A percentile compares a stretch with the other conserved stretches of the same genome.
Conservation (phyloP, 345 rosid species). For the Ricinus communis region DNA sequence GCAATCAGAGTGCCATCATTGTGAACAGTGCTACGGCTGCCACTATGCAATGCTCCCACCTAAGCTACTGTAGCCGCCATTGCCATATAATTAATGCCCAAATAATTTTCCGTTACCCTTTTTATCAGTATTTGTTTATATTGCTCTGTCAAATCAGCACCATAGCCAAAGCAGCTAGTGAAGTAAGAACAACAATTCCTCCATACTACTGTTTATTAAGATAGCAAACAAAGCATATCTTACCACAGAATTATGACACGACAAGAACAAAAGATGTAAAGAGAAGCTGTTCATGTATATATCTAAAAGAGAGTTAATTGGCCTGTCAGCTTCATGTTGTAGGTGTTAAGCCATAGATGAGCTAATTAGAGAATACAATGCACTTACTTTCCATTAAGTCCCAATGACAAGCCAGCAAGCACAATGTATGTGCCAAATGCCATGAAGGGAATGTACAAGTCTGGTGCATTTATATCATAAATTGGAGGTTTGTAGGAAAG, state of each 20-base stretch:
- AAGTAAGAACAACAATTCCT: not conserved
- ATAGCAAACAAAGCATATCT: not conserved
- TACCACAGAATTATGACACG: not conserved
- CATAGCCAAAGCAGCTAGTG: not conserved
- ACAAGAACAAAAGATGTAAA: constrained; percentile 1
- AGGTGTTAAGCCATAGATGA: not conserved
- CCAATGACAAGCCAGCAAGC: constrained; percentile 82
- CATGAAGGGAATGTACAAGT: constrained; percentile 94
- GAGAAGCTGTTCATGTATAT: not conserved
- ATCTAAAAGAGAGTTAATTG: not conserved
- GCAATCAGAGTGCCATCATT: not conserved
- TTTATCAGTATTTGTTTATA: not conserved
- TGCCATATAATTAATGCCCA: not conserved
- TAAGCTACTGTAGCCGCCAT: not conserved
- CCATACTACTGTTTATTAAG: not conserved
- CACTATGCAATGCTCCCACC: not conserved
- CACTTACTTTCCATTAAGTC: constrained; percentile 87
- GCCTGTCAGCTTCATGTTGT: not conserved
- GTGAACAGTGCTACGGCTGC: not conserved
- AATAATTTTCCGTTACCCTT: not conserved
- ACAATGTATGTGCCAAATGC: constrained; percentile 85
- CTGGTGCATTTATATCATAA: constrained; percentile 94
- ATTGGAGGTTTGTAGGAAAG: constrained; percentile 94
- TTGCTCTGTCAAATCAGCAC: not conserved
- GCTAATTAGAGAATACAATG: not conserved